A percentile compares a stretch with the other conserved stretches of the same genome.
Evolutionary conservation across 129 eudicot species (phyloP).

Genomic region (Lactuca saligna): DNA sequence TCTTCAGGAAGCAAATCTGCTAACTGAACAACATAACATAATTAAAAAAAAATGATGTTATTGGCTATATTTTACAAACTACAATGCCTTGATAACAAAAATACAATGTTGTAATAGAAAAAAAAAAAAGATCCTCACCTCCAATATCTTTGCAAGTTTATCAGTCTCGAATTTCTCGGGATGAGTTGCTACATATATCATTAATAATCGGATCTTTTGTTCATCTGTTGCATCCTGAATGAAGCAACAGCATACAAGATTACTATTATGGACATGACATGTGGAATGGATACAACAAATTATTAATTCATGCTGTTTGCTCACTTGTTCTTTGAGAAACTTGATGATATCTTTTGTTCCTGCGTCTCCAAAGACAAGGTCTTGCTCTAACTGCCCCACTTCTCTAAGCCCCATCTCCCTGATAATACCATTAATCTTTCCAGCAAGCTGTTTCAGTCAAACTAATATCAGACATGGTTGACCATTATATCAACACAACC

Average conservation of each 20-base stretch:
- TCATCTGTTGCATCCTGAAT: constrained; percentile 74
- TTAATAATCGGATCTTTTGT: constrained; percentile 72
- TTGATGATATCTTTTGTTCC: constrained; percentile 81
- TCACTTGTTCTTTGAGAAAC: constrained; percentile 62
- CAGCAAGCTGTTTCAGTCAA: constrained; percentile 68
- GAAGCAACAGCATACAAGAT: background rate
- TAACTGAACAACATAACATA: constrained; percentile 39
- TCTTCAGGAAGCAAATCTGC: constrained; percentile 73
- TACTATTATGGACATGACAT: constrained; percentile 4
- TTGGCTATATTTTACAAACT: too few species aligned
- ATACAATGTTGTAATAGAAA: background rate
- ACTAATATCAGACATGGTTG: background rate
- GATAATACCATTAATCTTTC: constrained; percentile 61
- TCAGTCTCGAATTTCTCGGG: constrained; percentile 75
- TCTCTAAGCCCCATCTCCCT: constrained; percentile 80
- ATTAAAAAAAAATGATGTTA: too few species aligned
- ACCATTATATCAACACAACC: background rate
- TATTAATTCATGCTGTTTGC: background rate
- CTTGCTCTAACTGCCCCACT: constrained; percentile 92
- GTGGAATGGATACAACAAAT: background rate
- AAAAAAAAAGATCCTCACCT: constrained; percentile 41
- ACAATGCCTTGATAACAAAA: background rate
- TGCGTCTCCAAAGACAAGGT: constrained; percentile 96
- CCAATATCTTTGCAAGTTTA: constrained; percentile 62
- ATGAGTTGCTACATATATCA: constrained; percentile 83